These are phyloP conservation scores for Passalora sequoiae DNA, from an alignment of 2,329 filamentous ascomycete species.

Conservation along the genomic window DNA sequence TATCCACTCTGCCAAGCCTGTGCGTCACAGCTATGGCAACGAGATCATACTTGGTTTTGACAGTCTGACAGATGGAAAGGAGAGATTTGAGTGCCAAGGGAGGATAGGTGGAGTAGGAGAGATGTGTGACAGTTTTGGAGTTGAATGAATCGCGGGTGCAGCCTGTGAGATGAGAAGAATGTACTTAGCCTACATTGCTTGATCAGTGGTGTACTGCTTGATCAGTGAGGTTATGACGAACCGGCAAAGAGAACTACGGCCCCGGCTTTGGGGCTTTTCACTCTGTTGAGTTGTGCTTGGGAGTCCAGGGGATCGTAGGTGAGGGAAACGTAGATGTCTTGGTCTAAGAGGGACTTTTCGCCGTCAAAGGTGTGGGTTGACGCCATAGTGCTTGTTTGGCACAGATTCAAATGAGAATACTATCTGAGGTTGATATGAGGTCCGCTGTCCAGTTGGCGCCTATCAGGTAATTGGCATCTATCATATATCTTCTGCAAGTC, in stretches of 20 bases:
- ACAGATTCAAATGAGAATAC: neutral
- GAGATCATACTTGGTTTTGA: constrained; percentile 59
- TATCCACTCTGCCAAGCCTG: constrained; percentile 74
- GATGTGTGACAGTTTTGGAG: constrained; percentile 64
- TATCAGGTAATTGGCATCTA: too few species aligned
- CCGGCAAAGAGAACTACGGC: constrained; percentile 74
- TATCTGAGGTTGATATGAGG: neutral
- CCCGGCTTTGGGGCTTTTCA: constrained; percentile 67
- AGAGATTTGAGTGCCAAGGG: constrained; percentile 66
- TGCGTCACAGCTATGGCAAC: constrained; percentile 75
- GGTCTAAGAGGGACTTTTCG: constrained; percentile 25
- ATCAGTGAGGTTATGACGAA: constrained; percentile 30
- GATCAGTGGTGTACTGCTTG: neutral
- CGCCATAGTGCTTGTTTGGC: neutral
- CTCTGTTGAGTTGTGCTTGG: constrained; percentile 56
- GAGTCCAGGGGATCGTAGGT: constrained; percentile 59
- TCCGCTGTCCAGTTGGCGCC: neutral
- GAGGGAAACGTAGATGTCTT: constrained; percentile 61
- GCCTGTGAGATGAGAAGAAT: constrained; percentile 20
- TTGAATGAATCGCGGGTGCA: constrained; percentile 68
- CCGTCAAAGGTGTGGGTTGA: constrained; percentile 20
- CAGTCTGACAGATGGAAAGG: constrained; percentile 55
- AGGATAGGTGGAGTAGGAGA: constrained; percentile 70
- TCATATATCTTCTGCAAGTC: neutral
- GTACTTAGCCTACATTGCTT: constrained; percentile 23